Evolutionary conservation across 495 filamentous ascomycete genomes (phyloP).

Genomic region (Neurospora sp.): DNA sequence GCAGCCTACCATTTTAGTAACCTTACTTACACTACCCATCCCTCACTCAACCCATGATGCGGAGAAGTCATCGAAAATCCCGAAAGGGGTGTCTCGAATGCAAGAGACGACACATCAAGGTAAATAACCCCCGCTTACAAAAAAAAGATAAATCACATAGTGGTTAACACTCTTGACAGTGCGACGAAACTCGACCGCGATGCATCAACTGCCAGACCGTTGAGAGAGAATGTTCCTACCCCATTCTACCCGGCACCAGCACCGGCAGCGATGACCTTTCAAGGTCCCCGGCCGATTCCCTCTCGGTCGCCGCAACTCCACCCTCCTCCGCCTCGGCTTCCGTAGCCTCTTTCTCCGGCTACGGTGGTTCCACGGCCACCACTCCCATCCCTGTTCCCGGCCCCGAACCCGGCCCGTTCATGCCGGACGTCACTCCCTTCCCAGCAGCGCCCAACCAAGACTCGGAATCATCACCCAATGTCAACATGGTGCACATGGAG

Average conservation of each 20-base stretch:
- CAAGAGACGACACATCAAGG: slow-evolving; percentile 49
- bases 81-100: slow-evolving; percentile 49
- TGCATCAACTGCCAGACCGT: slow-evolving; percentile 26
- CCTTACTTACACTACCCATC: background rate
- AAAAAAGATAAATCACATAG: background rate
- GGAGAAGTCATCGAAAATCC: slow-evolving; percentile 45
- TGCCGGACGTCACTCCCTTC: slow-evolving; percentile 1
- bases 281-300: background rate
- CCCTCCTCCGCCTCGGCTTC: background rate
- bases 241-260: background rate
- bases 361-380: background rate
- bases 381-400: background rate
- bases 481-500: slow-evolving; percentile 26
- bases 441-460: background rate
- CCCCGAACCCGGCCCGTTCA: background rate
- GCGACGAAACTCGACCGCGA: slow-evolving; percentile 24
- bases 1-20: background rate
- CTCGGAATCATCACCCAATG: background rate
- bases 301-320: slow-evolving; percentile 1
- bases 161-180: slow-evolving; percentile 6
- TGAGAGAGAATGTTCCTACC: slow-evolving; percentile 22
- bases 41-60: slow-evolving; percentile 11
- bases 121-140: slow-evolving; percentile 7
- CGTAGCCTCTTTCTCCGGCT: background rate
- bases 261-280: background rate